These are phyloP conservation scores for Pseudoperonospora humuli DNA, from an alignment of 352 stramenopile species.

Conservation along the genomic window DNA sequence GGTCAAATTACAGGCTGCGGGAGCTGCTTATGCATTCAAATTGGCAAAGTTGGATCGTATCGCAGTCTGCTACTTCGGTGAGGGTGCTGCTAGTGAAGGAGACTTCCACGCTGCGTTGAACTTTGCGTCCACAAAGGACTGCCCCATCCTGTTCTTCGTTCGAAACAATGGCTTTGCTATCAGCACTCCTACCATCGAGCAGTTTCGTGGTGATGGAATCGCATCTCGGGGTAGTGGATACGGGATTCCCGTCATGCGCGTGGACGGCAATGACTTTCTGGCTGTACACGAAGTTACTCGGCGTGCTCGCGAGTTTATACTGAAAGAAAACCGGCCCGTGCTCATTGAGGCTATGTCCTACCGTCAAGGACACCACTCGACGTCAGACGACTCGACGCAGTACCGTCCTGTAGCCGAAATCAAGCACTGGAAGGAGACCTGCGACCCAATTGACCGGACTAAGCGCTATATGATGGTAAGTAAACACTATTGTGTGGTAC, in stretches of 20 bases:
- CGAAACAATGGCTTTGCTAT: conserved; percentile 99
- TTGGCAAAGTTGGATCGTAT: conserved; percentile 88
- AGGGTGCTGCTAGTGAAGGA: conserved; percentile 94
- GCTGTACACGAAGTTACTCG: conserved; percentile 91
- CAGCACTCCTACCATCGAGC: conserved; percentile 90
- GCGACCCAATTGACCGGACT: conserved; percentile 88
- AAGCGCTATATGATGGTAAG: conserved; percentile 86
- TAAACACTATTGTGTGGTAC: background rate
- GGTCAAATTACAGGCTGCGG: conserved; percentile 75
- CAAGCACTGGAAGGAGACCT: conserved; percentile 84
- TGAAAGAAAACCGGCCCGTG: conserved; percentile 87
- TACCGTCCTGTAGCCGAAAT: conserved; percentile 93
- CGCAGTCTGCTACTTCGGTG: conserved; percentile 94
- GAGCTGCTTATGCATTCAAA: conserved; percentile 95
- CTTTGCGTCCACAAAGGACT: conserved; percentile 93
- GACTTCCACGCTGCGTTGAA: conserved; percentile 97
- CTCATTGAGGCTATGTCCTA: conserved; percentile 99
- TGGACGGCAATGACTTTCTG: conserved; percentile 97
- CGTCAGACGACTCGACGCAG: conserved; percentile 95
- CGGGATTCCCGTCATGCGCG: conserved; percentile 94
- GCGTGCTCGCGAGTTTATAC: conserved; percentile 85
- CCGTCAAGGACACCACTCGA: conserved; percentile 96
- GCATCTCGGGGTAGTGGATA: conserved; percentile 91
- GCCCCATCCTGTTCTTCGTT: conserved; percentile 96
- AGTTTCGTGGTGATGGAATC: conserved; percentile 97